Evolutionary conservation across 352 stramenopile genomes (phyloP), one percentile per base, ranked within the genome.

Genomic region (Phytophthora aleatoria): DNA sequence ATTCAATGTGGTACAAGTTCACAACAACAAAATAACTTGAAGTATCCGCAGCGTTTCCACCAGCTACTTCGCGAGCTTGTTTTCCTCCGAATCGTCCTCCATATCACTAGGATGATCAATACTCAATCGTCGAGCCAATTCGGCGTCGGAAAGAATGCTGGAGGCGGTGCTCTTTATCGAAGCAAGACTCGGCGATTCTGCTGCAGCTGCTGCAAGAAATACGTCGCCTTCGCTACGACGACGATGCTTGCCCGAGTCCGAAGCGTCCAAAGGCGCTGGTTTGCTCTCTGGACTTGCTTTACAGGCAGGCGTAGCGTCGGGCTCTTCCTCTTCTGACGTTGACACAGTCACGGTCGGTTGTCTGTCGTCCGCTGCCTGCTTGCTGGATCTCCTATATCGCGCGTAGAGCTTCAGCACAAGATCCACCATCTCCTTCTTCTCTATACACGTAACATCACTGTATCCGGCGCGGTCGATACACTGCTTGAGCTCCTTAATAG

Each of bases 401-500:
- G 73, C 68, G 54, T 93, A 87, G 1, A 95, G 73, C 67, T 92
- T 92, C 16, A 92, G 67, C 36, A 94, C 83, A n/a, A 95, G 76
- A 9, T 94, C 83, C 45, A 95, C 74, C 38, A 95, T 74, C 26
- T 95, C 87, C 42, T 78, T 74, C 67, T 94, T 95, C 62, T 95
- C 87, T 39, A 95, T 84, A 48, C 85, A 90, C 30, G 84, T 76
- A 13, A 87, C 70, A 53, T 92, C 81, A 27, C 81, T 85, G 43
- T 91, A 91, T 7, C 85, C 85, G 1, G 81, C 85, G 16, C 83
- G 78, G 20, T 83, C 77, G 24, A 93, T 85, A 20, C 78, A 85
- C 45, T 81, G 67, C 56, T 94, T 95, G n/a, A 95, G 73, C 48
- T 94, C 78, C 55, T 89, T 92, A 26, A 94, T 69, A 12, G 75